Conservation (phyloP, 208 protist species). For the Balamuthia mandrillaris region DNA sequence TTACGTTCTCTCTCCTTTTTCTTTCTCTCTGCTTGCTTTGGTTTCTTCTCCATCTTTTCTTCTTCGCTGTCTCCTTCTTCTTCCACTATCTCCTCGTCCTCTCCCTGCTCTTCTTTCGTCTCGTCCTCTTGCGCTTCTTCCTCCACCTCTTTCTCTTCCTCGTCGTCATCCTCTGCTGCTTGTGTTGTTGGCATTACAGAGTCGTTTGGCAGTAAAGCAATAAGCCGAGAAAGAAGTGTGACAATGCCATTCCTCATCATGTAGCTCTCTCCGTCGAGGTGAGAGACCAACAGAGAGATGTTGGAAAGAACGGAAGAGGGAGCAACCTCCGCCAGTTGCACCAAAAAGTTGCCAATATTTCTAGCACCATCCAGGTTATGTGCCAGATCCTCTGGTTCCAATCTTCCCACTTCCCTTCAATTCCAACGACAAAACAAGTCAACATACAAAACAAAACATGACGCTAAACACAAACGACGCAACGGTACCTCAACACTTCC, state of each 20-base stretch:
- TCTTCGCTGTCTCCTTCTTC: neutral
- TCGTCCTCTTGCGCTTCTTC: neutral
- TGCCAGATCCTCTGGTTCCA: constrained; percentile 6
- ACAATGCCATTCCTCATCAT: constrained; percentile 41
- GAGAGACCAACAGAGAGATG: constrained; percentile 35
- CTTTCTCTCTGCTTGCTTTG: neutral
- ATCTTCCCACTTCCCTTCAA: constrained; percentile 12
- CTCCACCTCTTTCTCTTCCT: neutral
- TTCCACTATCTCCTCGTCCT: neutral
- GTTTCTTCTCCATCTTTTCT: neutral
- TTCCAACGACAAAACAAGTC: neutral
- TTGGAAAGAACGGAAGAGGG: constrained; percentile 3
- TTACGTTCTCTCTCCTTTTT: neutral
- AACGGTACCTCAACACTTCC: neutral
- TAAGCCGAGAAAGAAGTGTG: neutral
- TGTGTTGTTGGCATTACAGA: neutral
- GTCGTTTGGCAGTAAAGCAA: neutral
- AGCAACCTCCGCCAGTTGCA: neutral
- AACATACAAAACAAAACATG: neutral
- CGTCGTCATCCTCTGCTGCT: neutral
- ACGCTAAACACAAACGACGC: neutral
- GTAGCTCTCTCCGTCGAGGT: constrained; percentile 47
- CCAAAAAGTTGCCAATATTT: constrained; percentile 37
- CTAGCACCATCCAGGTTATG: constrained; percentile 29
- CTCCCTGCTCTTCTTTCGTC: neutral